Evolutionary conservation across 306 rosid species (phyloP).

Genomic region (Elaeagnus macrophylla): DNA sequence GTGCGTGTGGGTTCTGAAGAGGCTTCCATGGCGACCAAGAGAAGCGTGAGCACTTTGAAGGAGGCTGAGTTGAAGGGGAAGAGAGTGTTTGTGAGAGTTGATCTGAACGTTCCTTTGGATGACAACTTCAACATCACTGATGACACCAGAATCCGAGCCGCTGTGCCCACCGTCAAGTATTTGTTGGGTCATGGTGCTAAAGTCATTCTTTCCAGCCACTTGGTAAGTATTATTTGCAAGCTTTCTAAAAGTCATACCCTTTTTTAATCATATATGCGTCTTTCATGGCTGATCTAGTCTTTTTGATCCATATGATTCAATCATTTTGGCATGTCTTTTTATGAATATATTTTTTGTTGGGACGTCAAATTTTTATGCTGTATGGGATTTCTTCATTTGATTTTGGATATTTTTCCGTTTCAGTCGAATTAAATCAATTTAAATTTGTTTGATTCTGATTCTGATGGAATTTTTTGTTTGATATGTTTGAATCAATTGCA

Average conservation of each 20-base stretch:
- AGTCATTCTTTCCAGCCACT: conserved; percentile 63
- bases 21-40: conserved; percentile 70
- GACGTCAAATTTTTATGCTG: neutral
- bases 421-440: conserved; percentile 8
- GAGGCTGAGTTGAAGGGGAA: conserved; percentile 88
- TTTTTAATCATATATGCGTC: neutral
- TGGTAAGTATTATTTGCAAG: conserved; percentile 29
- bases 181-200: conserved; percentile 61
- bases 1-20: conserved; percentile 9
- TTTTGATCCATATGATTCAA: conserved; percentile 4
- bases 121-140: conserved; percentile 74
- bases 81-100: conserved; percentile 80
- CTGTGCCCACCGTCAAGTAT: conserved; percentile 83
- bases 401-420: conserved; percentile 1
- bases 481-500: neutral
- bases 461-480: conserved; percentile 1
- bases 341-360: neutral
- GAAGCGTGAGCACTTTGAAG: conserved; percentile 72
- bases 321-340: neutral
- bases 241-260: neutral
- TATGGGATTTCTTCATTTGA: neutral
- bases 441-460: conserved; percentile 8
- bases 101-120: conserved; percentile 92
- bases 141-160: conserved; percentile 85
- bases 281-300: neutral